These are phyloP conservation scores for Phytophthora pluvialis DNA, from an alignment of 352 stramenopile genomes.

Conservation along the genomic window DNA sequence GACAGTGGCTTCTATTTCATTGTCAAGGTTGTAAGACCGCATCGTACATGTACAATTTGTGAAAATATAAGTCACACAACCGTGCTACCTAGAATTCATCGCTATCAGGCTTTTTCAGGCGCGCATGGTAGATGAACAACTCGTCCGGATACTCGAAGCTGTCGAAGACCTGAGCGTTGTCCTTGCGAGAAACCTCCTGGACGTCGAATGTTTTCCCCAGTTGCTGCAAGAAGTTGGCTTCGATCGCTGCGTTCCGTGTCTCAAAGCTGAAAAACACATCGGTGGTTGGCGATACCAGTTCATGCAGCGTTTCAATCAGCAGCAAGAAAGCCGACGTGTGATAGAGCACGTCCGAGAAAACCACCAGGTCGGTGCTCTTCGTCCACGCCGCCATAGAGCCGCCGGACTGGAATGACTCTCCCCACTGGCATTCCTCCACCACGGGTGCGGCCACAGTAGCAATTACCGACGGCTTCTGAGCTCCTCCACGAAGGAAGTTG, in stretches of 20 bases:
- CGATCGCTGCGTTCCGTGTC: constrained; percentile 46
- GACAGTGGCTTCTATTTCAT: constrained; percentile 1
- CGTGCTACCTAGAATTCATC: constrained; percentile 19
- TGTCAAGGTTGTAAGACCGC: constrained; percentile 33
- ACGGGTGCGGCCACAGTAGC: constrained; percentile 16
- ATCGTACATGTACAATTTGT: constrained; percentile 25
- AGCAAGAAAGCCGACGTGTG: constrained; percentile 44
- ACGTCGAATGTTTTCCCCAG: constrained; percentile 39
- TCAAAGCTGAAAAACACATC: constrained; percentile 57
- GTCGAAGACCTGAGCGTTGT: constrained; percentile 32
- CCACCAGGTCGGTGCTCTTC: constrained; percentile 42
- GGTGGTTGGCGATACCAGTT: constrained; percentile 32
- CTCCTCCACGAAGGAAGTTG: constrained; percentile 37
- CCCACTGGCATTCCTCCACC: constrained; percentile 52
- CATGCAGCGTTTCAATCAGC: constrained; percentile 44
- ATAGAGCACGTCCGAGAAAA: constrained; percentile 65
- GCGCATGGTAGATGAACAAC: constrained; percentile 52
- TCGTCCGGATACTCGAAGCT: constrained; percentile 50
- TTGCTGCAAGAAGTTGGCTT: constrained; percentile 46
- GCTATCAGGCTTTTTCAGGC: constrained; percentile 15
- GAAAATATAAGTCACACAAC: constrained; percentile 16
- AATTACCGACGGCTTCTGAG: neutral
- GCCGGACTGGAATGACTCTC: constrained; percentile 29
- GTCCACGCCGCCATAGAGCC: constrained; percentile 34
- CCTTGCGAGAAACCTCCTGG: constrained; percentile 21